Evolutionary conservation across 192 early-diverging fungal genomes (phyloP).

Genomic region (Cladochytrium replicatum): DNA sequence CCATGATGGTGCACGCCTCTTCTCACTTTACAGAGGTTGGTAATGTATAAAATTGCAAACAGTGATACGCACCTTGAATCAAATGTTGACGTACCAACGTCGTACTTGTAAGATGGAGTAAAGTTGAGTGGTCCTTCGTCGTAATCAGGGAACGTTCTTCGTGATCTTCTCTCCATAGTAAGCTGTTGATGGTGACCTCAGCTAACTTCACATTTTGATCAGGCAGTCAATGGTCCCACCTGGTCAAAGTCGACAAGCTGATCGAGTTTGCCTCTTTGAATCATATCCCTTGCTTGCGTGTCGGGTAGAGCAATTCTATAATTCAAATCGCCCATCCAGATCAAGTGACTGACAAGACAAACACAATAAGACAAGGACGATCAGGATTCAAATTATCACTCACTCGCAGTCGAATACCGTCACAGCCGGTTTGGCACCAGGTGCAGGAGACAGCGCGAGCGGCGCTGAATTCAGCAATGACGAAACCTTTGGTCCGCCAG

Average conservation of each 20-base stretch:
- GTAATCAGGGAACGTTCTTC: slow-evolving; percentile 74
- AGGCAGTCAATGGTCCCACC: slow-evolving; percentile 22
- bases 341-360: slow-evolving; percentile 43
- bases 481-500: not conserved
- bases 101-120: slow-evolving; percentile 87
- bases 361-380: not conserved
- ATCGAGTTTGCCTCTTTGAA: slow-evolving; percentile 49
- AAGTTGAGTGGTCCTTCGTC: slow-evolving; percentile 71
- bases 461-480: slow-evolving; percentile 32
- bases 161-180: slow-evolving; percentile 44
- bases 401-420: slow-evolving; percentile 2
- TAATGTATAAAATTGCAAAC: not conserved
- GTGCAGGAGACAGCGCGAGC: too few relatives aligned
- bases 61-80: slow-evolving; percentile 54
- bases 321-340: slow-evolving; percentile 95
- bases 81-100: slow-evolving; percentile 67
- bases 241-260: slow-evolving; percentile 74
- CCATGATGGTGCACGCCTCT: slow-evolving; percentile 78
- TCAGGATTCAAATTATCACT: slow-evolving; percentile 15
- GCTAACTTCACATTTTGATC: not conserved
- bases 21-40: slow-evolving; percentile 40
- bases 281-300: slow-evolving; percentile 40
- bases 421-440: not conserved
- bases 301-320: slow-evolving; percentile 71
- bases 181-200: slow-evolving; percentile 29